A percentile compares a stretch with the other conserved stretches of the same genome.
These are phyloP conservation scores for Volvox carteri DNA, from an alignment of 163 green algal genomes.

Conservation along the genomic window DNA sequence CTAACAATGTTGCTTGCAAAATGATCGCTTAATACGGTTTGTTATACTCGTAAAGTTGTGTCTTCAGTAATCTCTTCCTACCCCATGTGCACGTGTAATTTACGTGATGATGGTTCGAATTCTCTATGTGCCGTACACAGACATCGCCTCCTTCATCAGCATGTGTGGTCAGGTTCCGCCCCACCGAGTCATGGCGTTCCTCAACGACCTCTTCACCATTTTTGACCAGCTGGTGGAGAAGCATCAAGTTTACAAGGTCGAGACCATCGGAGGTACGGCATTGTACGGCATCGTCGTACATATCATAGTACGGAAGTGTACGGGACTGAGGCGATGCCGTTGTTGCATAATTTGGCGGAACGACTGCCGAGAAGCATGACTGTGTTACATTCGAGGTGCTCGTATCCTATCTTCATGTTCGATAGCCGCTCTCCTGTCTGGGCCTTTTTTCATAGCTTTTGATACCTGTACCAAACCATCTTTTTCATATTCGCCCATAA, in stretches of 20 bases:
- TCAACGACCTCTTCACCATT: constrained; percentile 51
- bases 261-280: constrained; percentile 38
- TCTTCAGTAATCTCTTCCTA: too few species aligned
- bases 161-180: constrained; percentile 49
- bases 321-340: background rate
- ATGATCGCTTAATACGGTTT: too few species aligned
- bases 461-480: background rate
- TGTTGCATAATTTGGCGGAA: background rate
- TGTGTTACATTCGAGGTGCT: background rate
- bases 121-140: too few species aligned
- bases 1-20: too few species aligned
- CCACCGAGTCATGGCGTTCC: constrained; percentile 32
- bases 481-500: background rate
- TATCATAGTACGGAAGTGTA: background rate
- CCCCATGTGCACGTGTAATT: too few species aligned
- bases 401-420: background rate
- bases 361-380: background rate
- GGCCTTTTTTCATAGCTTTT: background rate
- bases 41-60: too few species aligned
- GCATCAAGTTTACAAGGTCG: constrained; percentile 49
- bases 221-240: constrained; percentile 45
- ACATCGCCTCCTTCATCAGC: constrained; percentile 45
- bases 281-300: background rate
- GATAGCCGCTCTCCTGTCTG: background rate
- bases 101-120: too few species aligned